These are phyloP conservation scores for Gloeopeniophorella convolvens DNA, from an alignment of 768 basidiomycete genomes.

Conservation along the genomic window DNA sequence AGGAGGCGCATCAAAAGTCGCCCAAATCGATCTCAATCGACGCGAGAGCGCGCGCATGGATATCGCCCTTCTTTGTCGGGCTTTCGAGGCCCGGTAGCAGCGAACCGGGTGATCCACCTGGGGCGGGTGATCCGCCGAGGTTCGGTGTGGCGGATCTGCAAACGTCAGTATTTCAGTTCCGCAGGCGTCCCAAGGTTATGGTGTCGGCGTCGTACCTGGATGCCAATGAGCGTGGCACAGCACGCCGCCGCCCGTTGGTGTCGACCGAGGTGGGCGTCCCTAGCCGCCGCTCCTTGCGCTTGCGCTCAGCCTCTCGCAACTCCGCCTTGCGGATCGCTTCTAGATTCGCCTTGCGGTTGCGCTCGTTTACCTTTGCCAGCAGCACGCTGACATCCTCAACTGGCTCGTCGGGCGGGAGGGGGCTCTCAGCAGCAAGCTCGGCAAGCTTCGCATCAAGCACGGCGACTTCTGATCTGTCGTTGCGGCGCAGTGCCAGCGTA, in stretches of 20 bases:
- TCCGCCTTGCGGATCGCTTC: constrained; percentile 79
- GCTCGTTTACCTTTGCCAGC: constrained; percentile 80
- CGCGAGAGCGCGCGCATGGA: constrained; percentile 55
- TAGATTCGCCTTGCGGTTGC: constrained; percentile 78
- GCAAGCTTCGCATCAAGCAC: constrained; percentile 59
- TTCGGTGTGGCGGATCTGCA: constrained; percentile 38
- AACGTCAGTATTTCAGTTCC: constrained; percentile 18
- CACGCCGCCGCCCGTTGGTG: constrained; percentile 64
- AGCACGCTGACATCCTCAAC: constrained; percentile 28
- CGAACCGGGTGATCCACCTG: no score
- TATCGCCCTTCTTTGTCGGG: constrained; percentile 36
- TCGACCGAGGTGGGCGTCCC: constrained; percentile 40
- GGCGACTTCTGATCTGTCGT: constrained; percentile 57
- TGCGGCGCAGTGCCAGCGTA: constrained; percentile 67
- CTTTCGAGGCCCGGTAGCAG: no score
- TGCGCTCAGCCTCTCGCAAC: constrained; percentile 58
- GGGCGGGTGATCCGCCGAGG: constrained; percentile 27
- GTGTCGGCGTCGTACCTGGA: constrained; percentile 50
- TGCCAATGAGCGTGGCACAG: constrained; percentile 49
- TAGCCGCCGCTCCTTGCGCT: constrained; percentile 60
- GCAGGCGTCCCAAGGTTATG: no score
- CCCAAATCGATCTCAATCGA: constrained; percentile 72
- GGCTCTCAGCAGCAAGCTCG: constrained; percentile 34
- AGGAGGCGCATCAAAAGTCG: constrained; percentile 63
- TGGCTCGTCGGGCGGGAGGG: constrained; percentile 12